phyloP scores from a whole-genome alignment of 805 yeast genomes.

The Metschnikowia amazonensis region DNA sequence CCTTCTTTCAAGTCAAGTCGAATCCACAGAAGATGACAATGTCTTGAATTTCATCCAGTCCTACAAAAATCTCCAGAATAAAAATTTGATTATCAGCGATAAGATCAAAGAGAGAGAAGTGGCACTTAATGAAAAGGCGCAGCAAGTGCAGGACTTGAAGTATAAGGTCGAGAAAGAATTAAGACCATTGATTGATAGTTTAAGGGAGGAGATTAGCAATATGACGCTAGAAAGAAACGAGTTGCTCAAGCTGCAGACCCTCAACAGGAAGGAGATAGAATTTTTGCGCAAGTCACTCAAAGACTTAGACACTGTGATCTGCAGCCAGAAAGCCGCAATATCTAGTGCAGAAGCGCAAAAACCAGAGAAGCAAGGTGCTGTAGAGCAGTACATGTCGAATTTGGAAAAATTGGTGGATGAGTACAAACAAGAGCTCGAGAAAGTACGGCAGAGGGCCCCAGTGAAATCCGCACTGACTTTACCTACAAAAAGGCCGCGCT shows the following conservation, averaged over 20 bases:
- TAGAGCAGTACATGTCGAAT: conserved; percentile 35
- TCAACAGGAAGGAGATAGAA: conserved; percentile 57
- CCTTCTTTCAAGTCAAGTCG: conserved; percentile 33
- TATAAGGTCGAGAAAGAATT: conserved; percentile 9
- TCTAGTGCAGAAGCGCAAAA: conserved; percentile 13
- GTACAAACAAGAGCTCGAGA: conserved; percentile 50
- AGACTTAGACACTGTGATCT: conserved; percentile 37
- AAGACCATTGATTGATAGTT: conserved; percentile 13
- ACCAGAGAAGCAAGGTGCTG: conserved; percentile 24
- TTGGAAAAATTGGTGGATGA: conserved; percentile 51
- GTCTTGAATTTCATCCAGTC: conserved; percentile 29
- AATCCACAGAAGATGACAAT: conserved; percentile 8
- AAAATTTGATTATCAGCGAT: conserved; percentile 35
- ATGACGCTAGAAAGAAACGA: conserved; percentile 24
- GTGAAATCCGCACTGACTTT: conserved; percentile 10
- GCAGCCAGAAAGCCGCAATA: conserved; percentile 2
- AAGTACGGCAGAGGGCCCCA: conserved; percentile 32
- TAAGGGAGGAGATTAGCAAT: conserved; percentile 12
- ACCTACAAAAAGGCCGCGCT: conserved; percentile 26
- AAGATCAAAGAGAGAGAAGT: conserved; percentile 25
- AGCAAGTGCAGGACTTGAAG: conserved; percentile 5
- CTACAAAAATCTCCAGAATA: conserved; percentile 32
- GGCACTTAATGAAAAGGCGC: conserved; percentile 18
- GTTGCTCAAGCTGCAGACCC: conserved; percentile 46
- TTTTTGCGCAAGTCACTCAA: conserved; percentile 55